Conservation (phyloP, 2,329 filamentous ascomycete genomes). For the Talaromyces sp. region DNA sequence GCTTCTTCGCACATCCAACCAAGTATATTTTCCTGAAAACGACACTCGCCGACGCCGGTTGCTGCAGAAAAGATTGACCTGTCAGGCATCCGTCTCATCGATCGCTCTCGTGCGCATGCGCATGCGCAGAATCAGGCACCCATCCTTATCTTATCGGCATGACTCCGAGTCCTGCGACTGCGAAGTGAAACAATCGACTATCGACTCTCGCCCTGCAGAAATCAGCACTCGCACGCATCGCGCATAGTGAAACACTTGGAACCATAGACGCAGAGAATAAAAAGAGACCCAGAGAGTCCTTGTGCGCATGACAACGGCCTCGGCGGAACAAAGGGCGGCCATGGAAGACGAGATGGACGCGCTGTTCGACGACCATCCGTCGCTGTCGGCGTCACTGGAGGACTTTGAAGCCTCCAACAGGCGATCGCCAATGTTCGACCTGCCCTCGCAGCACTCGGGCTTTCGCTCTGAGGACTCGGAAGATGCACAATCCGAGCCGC, state of each 20-base stretch:
- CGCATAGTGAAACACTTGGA: not conserved
- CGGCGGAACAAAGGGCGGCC: constrained; percentile 28
- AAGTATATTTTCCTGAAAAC: not conserved
- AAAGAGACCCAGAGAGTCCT: not conserved
- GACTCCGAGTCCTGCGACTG: not conserved
- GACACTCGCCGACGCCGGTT: not conserved
- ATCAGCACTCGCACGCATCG: not conserved
- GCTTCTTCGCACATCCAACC: not conserved
- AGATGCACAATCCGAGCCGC: constrained; percentile 26
- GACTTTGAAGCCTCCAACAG: constrained; percentile 56
- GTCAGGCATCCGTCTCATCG: not conserved
- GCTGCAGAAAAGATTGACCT: not conserved
- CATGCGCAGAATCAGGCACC: not conserved
- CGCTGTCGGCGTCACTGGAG: constrained; percentile 56
- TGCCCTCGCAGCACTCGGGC: constrained; percentile 59
- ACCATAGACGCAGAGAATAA: not conserved
- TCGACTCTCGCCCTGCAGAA: not conserved
- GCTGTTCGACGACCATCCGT: constrained; percentile 55
- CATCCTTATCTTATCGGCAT: not conserved
- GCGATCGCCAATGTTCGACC: constrained; percentile 50
- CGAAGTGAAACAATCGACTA: not conserved
- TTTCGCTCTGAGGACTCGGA: constrained; percentile 55
- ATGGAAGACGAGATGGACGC: constrained; percentile 46
- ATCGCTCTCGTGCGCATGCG: not conserved
- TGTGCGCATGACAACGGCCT: constrained; percentile 15